A percentile compares a stretch with the other conserved stretches of the same genome.
Evolutionary conservation across 805 yeast genomes (phyloP).

Genomic region (Kurtzmaniella fragi): DNA sequence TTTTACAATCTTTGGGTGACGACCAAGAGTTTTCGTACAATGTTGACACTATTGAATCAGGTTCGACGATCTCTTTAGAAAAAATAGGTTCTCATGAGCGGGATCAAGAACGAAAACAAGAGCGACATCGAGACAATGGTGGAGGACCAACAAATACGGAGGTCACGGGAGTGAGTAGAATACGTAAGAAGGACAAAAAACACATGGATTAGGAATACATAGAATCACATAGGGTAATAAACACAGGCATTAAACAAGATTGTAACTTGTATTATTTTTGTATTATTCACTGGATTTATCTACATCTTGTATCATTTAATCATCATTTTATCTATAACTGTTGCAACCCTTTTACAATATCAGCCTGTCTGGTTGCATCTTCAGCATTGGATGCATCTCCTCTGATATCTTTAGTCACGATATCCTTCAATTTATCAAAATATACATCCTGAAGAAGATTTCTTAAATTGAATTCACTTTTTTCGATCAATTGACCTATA

Average conservation of each 20-base stretch:
- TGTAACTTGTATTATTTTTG: not conserved
- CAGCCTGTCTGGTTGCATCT: constrained; percentile 29
- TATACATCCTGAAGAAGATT: constrained; percentile 88
- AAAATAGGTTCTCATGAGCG: constrained; percentile 1
- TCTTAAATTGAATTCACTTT: constrained; percentile 80
- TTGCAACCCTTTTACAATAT: constrained; percentile 35
- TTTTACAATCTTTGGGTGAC: constrained; percentile 21
- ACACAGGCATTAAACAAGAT: not conserved
- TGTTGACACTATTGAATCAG: constrained; percentile 14
- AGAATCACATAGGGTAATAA: not conserved
- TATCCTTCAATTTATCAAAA: constrained; percentile 90
- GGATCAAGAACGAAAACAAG: too few species aligned
- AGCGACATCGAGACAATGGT: too few species aligned
- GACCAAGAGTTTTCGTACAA: constrained; percentile 13
- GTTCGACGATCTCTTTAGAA: constrained; percentile 17
- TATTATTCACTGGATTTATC: too few species aligned
- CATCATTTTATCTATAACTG: constrained; percentile 16
- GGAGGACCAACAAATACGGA: not conserved
- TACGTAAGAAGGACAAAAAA: not conserved
- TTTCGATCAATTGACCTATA: constrained; percentile 82
- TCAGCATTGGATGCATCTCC: constrained; percentile 26
- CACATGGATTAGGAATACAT: not conserved
- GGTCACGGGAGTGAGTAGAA: not conserved
- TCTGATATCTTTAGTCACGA: constrained; percentile 48
- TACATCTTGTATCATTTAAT: not conserved